Conservation (phyloP, 345 rosid genomes). For the Raphanus raphanistrum region DNA sequence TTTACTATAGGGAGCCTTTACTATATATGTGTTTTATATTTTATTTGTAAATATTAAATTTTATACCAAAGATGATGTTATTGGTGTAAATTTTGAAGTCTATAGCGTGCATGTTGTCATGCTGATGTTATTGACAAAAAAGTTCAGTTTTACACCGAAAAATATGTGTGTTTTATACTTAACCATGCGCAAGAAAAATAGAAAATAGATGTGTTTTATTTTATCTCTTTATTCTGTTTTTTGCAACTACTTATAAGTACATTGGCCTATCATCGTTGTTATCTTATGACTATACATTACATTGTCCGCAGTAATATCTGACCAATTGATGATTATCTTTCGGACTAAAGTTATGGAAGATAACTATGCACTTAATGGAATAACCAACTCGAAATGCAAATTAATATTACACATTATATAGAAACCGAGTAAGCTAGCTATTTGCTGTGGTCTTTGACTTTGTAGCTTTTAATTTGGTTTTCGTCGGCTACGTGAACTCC, state of each 20-base stretch:
- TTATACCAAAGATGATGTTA: too few relatives aligned
- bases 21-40: too few relatives aligned
- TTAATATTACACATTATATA: background rate
- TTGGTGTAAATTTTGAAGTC: too few relatives aligned
- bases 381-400: background rate
- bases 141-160: too few relatives aligned
- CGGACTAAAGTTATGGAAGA: background rate
- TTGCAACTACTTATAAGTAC: background rate
- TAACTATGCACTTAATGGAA: background rate
- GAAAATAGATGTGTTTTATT: background rate
- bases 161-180: background rate
- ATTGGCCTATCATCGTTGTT: background rate
- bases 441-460: background rate
- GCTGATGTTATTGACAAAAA: too few relatives aligned
- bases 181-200: background rate
- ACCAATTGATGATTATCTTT: background rate
- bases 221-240: background rate
- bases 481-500: conserved; percentile 34
- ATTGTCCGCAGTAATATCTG: background rate
- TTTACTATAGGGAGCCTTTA: too few relatives aligned
- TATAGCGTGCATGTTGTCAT: too few relatives aligned
- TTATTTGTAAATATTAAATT: too few relatives aligned
- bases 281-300: background rate
- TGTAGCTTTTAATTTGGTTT: conserved; percentile 3
- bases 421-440: conserved; percentile 1